A percentile compares a stretch with the other conserved stretches of the same genome.
These are phyloP conservation scores for Diddensiella transvaalensis DNA, from an alignment of 805 yeast genomes.

Conservation along the genomic window DNA sequence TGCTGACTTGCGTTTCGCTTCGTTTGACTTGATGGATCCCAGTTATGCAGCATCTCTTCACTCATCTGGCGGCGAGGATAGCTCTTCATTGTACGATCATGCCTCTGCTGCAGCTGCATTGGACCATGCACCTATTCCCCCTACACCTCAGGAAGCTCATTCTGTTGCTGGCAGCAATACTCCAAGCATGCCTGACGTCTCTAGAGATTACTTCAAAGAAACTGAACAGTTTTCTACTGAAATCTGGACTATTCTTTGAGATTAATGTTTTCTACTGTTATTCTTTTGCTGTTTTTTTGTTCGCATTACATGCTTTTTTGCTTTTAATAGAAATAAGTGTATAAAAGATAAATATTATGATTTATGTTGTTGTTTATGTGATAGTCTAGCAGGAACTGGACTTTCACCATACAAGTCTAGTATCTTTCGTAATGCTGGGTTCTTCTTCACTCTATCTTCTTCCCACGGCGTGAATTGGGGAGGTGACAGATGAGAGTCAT, in stretches of 20 bases:
- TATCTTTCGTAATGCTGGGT: conserved; percentile 5
- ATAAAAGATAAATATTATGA: neutral
- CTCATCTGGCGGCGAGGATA: neutral
- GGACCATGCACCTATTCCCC: neutral
- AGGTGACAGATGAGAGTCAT: neutral
- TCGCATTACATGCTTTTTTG: neutral
- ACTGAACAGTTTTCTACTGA: neutral
- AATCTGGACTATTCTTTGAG: neutral
- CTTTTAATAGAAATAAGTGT: neutral
- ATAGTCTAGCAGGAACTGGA: neutral
- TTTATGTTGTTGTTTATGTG: neutral
- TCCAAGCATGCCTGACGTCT: neutral
- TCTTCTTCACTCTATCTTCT: conserved; percentile 21
- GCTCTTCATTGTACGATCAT: neutral
- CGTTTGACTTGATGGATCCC: neutral
- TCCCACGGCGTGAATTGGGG: conserved; percentile 32
- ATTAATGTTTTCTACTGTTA: too few relatives aligned
- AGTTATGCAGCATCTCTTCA: neutral
- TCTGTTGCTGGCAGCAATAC: neutral
- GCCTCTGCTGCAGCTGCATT: neutral
- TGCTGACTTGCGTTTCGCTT: neutral
- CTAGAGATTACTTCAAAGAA: neutral
- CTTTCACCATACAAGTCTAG: conserved; percentile 7
- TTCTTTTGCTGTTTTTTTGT: neutral
- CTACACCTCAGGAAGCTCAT: neutral